Evolutionary conservation across 768 basidiomycete species (phyloP).

Genomic region (Lepiota brunneoincarnata): DNA sequence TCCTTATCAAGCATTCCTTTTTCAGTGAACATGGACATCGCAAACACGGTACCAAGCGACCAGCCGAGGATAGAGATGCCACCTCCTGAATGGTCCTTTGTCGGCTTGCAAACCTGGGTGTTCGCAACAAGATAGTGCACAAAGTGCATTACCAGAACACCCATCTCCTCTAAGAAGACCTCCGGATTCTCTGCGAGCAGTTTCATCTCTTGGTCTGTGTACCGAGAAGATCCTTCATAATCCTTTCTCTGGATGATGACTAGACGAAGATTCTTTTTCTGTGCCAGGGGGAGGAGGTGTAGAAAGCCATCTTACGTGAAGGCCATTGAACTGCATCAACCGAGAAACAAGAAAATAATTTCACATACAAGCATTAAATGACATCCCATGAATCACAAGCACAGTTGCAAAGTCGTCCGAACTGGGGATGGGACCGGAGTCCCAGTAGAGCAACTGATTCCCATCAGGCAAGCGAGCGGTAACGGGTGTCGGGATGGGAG

Average conservation of each 20-base stretch:
- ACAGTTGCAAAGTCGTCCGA: neutral
- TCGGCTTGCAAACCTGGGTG: neutral
- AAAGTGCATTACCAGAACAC: neutral
- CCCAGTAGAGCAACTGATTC: neutral
- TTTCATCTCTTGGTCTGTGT: neutral
- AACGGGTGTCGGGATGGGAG: too few relatives aligned
- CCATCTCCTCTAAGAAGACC: neutral
- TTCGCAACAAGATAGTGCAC: neutral
- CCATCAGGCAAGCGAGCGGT: neutral
- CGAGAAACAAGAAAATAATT: neutral
- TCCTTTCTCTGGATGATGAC: neutral
- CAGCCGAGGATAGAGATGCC: conserved; percentile 1
- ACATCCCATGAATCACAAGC: neutral
- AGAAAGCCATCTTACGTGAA: neutral
- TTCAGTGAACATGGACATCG: neutral
- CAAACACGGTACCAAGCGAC: neutral
- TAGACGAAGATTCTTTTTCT: neutral
- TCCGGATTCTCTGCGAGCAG: neutral
- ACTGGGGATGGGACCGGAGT: conserved; percentile 1
- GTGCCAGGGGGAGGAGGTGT: neutral
- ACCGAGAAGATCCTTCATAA: neutral
- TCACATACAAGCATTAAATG: conserved; percentile 4
- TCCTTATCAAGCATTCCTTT: neutral
- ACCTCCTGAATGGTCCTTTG: neutral
- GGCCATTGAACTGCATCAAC: neutral